Conservation (phyloP, 2,329 filamentous ascomycete species). For the Emmonsiellopsis sp. region DNA sequence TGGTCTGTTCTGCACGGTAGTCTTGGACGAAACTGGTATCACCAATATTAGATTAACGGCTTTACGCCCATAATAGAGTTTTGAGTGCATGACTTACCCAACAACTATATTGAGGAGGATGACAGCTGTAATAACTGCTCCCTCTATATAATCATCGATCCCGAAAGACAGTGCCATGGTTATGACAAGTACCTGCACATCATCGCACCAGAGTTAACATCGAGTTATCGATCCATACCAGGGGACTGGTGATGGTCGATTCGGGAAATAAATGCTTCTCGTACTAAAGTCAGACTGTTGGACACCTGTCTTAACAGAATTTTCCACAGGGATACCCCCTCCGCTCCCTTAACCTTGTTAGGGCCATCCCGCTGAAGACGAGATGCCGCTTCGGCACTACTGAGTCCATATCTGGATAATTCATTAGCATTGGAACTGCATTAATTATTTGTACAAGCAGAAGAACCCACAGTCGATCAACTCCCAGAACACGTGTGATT, state of each 20-base stretch:
- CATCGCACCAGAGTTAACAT: constrained; percentile 6
- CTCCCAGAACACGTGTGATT: constrained; percentile 15
- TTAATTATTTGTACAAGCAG: constrained; percentile 1
- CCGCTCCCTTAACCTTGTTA: constrained; percentile 63
- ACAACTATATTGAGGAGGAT: constrained; percentile 50
- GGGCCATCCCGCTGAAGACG: constrained; percentile 58
- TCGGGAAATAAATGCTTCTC: constrained; percentile 13
- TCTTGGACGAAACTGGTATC: constrained; percentile 43
- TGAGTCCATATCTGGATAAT: constrained; percentile 50
- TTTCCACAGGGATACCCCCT: constrained; percentile 63
- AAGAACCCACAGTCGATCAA: constrained; percentile 15
- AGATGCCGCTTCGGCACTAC: constrained; percentile 51
- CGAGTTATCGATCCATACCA: constrained; percentile 8
- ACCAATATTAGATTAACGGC: not conserved
- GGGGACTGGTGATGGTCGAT: constrained; percentile 10
- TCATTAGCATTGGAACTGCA: constrained; percentile 6
- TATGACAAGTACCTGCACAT: constrained; percentile 57
- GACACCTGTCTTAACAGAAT: constrained; percentile 69
- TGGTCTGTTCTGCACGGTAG: constrained; percentile 46
- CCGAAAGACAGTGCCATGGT: constrained; percentile 58
- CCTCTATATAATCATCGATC: constrained; percentile 49
- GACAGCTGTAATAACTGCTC: constrained; percentile 50
- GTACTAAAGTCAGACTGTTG: constrained; percentile 63
- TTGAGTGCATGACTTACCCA: constrained; percentile 26
- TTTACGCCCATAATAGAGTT: not conserved